A percentile compares a stretch with the other conserved stretches of the same genome.
These are phyloP conservation scores for Moricandia moricandioides DNA, from an alignment of 345 rosid species.

Conservation along the genomic window DNA sequence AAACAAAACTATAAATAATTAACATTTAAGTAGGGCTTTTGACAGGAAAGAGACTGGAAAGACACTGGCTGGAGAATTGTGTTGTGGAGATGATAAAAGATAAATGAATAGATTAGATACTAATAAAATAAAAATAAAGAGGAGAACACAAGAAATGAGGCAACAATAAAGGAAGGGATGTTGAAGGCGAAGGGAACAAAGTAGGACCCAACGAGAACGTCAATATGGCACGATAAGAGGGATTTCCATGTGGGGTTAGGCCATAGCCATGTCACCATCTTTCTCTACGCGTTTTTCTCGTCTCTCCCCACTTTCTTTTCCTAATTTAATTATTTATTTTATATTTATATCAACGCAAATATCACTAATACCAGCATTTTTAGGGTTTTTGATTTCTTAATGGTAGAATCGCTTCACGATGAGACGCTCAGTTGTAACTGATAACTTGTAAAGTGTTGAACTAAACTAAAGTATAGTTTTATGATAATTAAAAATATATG, in stretches of 20 bases:
- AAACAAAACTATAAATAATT: neutral
- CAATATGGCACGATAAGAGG: conserved; percentile 51
- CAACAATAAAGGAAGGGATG: conserved; percentile 31
- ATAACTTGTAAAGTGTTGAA: neutral
- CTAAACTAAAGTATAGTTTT: neutral
- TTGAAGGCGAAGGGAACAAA: conserved; percentile 41
- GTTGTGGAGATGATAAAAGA: conserved; percentile 17
- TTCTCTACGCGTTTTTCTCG: conserved; percentile 22
- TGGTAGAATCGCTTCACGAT: neutral
- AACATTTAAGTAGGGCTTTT: neutral
- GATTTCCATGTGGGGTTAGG: conserved; percentile 71
- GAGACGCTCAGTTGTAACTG: neutral
- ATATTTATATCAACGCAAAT: neutral
- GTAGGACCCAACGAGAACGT: conserved; percentile 47
- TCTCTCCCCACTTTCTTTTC: neutral
- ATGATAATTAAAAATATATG: neutral
- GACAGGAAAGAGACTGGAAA: conserved; percentile 33
- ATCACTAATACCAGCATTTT: neutral
- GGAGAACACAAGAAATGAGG: conserved; percentile 29
- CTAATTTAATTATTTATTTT: neutral
- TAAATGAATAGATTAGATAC: neutral
- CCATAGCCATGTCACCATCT: conserved; percentile 53
- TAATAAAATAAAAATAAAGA: neutral
- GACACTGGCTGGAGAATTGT: conserved; percentile 36
- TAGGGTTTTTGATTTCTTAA: neutral